Evolutionary conservation across 140 eudicot genomes (phyloP), one percentile per base, ranked within the genome.

Genomic region (Flaveria floridana): DNA sequence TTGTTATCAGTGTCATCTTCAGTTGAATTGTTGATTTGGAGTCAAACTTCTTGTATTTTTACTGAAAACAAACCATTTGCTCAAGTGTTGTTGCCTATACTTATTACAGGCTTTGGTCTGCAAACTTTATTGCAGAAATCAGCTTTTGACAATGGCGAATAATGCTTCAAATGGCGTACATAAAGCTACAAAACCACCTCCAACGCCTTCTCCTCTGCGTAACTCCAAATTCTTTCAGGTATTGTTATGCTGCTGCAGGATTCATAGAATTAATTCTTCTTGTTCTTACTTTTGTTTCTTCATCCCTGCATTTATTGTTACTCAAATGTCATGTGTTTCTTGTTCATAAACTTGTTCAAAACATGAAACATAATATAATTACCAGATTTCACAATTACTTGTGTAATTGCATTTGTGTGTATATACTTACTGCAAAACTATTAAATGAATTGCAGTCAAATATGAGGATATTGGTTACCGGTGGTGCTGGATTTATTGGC

Each of bases 401-500:
- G 74, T 71, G 18, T 51, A 65, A 42, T 26, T 18, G 8, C 41
- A 56, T 66, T 42, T 18, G 7, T 66, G 74, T 66, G 30, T 42
- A 65, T 82, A 59, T 61, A 42, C 48, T 9, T 37, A 59, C 15
- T 73, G 25, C 16, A 64, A 16, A 19, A 20, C 2, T 71, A 30
- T 52, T 13, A 7, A 26, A 48, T 14, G 63, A 65, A 7, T 81
- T 73, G 61, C 88, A 91, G 97, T 83, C 97, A 47, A 91, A 91
- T 76, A 91, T 91, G 97, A 87, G 97, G 82, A 91, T 91, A 81
- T 79, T 91, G 83, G 86, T 91, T 70, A 91, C 96, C 51, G 97
- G 97, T 28, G 97, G 97, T 71, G 97, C 97, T 78, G 97, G 97
- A 75, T 91, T 91, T 81, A 91, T 91, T 68, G 97, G 97, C 39